These are phyloP conservation scores for Coniferiporia sulphurascens DNA, from an alignment of 1,284 basidiomycete genomes.

Conservation along the genomic window DNA sequence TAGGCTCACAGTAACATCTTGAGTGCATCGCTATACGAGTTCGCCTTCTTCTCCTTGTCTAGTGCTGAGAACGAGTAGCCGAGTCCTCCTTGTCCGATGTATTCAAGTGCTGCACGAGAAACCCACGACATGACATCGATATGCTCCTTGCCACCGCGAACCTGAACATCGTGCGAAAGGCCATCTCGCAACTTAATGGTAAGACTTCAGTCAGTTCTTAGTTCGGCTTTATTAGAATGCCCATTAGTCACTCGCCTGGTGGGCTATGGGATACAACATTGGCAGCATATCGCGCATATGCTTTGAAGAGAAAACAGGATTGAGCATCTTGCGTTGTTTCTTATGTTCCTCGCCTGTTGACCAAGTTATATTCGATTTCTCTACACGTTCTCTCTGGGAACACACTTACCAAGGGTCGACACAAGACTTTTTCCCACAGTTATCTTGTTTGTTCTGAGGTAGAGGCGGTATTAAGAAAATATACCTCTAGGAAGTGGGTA, in stretches of 20 bases:
- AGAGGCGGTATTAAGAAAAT: not conserved
- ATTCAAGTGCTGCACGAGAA: slow-evolving; percentile 32
- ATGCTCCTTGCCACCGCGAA: slow-evolving; percentile 20
- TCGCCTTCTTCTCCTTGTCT: slow-evolving; percentile 4
- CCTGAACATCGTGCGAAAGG: slow-evolving; percentile 11
- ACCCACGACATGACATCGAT: slow-evolving; percentile 38
- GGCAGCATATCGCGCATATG: slow-evolving; percentile 26
- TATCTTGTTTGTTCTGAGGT: slow-evolving; percentile 2
- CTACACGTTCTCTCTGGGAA: not conserved
- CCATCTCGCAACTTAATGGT: slow-evolving; percentile 21
- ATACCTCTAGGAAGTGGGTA: no score
- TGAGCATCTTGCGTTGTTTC: slow-evolving; percentile 27
- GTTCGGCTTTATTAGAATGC: slow-evolving; percentile 7
- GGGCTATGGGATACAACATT: slow-evolving; percentile 25
- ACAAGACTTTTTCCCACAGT: slow-evolving; percentile 5
- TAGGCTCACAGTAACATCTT: not conserved
- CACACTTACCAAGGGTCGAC: slow-evolving; percentile 6
- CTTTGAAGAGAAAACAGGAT: slow-evolving; percentile 27
- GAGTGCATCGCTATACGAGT: not conserved
- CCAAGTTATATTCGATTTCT: no score
- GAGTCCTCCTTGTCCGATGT: slow-evolving; percentile 31
- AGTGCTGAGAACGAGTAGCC: slow-evolving; percentile 39
- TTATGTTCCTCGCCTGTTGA: slow-evolving; percentile 22
- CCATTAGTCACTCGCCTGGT: slow-evolving; percentile 24
- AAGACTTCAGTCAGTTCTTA: not conserved